phyloP scores from a whole-genome alignment of 495 filamentous ascomycete species.

The Aspergillus indologenus region DNA sequence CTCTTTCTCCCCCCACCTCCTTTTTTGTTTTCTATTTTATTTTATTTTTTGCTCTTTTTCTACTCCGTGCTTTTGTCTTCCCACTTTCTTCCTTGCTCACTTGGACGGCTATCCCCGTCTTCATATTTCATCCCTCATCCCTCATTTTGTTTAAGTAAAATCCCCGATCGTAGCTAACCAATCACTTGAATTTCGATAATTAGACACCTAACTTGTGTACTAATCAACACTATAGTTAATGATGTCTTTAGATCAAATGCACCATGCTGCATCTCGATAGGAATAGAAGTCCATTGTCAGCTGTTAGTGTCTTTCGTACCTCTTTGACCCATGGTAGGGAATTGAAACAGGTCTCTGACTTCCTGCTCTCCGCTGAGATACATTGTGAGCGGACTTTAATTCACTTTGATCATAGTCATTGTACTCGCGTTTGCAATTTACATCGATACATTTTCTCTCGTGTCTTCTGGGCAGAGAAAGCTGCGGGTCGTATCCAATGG shows the following conservation, averaged over 20 bases:
- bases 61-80: no score
- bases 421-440: not conserved
- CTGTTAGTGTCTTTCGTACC: no score
- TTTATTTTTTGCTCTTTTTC: not conserved
- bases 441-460: no score
- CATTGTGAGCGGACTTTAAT: constrained; percentile 1
- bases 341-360: not conserved
- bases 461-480: no score
- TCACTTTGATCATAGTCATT: not conserved
- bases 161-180: constrained; percentile 13
- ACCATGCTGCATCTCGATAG: constrained; percentile 1
- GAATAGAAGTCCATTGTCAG: not conserved
- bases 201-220: not conserved
- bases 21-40: no score
- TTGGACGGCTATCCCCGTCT: not conserved
- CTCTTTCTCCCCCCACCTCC: no score
- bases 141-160: not conserved
- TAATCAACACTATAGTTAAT: not conserved
- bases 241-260: not conserved
- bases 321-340: not conserved
- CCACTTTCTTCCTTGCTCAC: not conserved
- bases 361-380: not conserved
- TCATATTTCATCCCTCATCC: not conserved
- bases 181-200: not conserved
- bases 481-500: no score